Base-by-base conservation (phyloP, 2,329 filamentous ascomycete species). In the Ascochyta lentis region DNA sequence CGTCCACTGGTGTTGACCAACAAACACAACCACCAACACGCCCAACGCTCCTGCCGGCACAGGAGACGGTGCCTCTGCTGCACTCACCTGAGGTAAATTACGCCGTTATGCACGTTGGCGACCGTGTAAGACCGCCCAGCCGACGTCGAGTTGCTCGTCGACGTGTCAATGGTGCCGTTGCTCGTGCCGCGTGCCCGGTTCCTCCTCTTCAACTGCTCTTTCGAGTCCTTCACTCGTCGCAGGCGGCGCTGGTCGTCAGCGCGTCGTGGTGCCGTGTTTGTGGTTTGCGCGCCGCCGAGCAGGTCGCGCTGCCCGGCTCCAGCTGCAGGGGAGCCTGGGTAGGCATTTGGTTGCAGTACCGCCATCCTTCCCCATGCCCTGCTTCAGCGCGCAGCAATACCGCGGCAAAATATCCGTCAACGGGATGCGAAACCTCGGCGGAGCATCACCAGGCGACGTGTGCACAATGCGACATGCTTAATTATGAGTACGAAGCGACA, bases 41-140 rank as follows among this genome's bases (percentile, higher is more conserved):
- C 40, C 10, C 19, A 19, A 31, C 8, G 27, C 22, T 41, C 19
- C 22, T 22, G 39, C 43, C 24, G 16, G 15, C n/a, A 38, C 49
- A 48, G 24, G 19, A 47, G 13, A 19, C 7, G 4, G 29, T 23
- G 41, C 29, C 19, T 31, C 15, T 43, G 38, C 47, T 19, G 42
- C 42, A 66, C 69, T 50, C 77, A 80, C 72, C 79, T 77, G 54
- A 81, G 72, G 63, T 81, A 81, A 49, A 81, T 76, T 49, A 77
- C 76, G 56, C 79, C 79, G 69, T 78, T 76, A 64, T 79, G 76
- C 45, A 81, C 76, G 64, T 81, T 81, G 27, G 75, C 77, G 26
- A 81, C 79, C 3, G 79, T 80, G 65, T 80, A 81, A 53, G 78
- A 74, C 53, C 76, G 70, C 23, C 75, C 73, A 37, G 65, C 63